Conservation (phyloP, 805 yeast genomes). For the Maudiozyma barnettii region DNA sequence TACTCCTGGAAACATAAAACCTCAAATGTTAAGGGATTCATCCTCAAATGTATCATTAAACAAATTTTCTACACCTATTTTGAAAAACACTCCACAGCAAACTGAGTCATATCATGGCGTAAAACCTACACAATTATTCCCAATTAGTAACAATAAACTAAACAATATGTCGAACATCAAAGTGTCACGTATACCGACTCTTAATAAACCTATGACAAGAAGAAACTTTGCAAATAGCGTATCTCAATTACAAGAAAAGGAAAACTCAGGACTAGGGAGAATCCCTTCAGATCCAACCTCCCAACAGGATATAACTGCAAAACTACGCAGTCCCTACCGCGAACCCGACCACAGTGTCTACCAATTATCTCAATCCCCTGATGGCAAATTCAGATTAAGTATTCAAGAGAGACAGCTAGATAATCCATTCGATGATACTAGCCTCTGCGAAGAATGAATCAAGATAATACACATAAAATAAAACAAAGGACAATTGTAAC, state of each 20-base stretch:
- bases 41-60: constrained; percentile 6
- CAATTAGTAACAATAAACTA: constrained; percentile 14
- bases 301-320: background rate
- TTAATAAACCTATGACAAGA: constrained; percentile 7
- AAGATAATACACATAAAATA: background rate
- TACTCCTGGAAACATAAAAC: constrained; percentile 8
- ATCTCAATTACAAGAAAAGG: background rate
- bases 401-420: constrained; percentile 14
- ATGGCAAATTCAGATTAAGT: constrained; percentile 24
- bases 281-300: background rate
- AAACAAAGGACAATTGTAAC: constrained; percentile 5
- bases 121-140: constrained; percentile 20
- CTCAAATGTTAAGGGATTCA: constrained; percentile 7
- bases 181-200: constrained; percentile 8
- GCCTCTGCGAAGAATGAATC: constrained; percentile 19
- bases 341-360: constrained; percentile 26
- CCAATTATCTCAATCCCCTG: constrained; percentile 25
- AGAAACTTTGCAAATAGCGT: background rate
- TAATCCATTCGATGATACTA: constrained; percentile 23
- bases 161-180: constrained; percentile 12
- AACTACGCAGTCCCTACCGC: constrained; percentile 21
- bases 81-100: background rate
- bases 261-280: background rate
- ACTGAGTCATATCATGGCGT: constrained; percentile 1
- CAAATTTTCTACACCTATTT: constrained; percentile 6